Evolutionary conservation across 2,329 filamentous ascomycete genomes (phyloP).

Genomic region (Exutisphaerella laricina): DNA sequence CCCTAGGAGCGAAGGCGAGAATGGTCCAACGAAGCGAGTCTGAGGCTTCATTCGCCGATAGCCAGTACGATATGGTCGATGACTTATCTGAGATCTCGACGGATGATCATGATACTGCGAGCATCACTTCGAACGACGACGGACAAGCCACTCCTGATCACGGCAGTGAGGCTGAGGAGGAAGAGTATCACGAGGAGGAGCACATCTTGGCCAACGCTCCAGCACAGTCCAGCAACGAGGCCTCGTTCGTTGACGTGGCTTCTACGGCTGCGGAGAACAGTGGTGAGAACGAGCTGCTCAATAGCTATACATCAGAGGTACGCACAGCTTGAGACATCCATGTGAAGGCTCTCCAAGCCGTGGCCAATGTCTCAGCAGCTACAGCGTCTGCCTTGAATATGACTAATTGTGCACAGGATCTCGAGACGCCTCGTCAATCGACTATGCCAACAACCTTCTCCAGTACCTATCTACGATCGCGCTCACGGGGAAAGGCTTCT

Average conservation of each 20-base stretch:
- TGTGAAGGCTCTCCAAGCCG: too few relatives aligned
- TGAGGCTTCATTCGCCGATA: slow-evolving; percentile 21
- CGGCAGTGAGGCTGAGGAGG: slow-evolving; percentile 16
- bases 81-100: slow-evolving; percentile 30
- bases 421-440: slow-evolving; percentile 32
- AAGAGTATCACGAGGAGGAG: slow-evolving; percentile 12
- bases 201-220: slow-evolving; percentile 1
- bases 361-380: too few relatives aligned
- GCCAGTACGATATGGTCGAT: slow-evolving; percentile 31
- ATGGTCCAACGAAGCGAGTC: slow-evolving; percentile 23
- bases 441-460: slow-evolving; percentile 12
- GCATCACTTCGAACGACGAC: slow-evolving; percentile 24
- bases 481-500: not conserved
- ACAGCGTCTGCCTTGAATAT: too few relatives aligned
- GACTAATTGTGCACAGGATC: too few relatives aligned
- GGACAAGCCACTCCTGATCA: slow-evolving; percentile 19
- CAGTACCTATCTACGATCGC: slow-evolving; percentile 3
- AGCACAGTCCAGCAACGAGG: slow-evolving; percentile 4
- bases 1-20: slow-evolving; percentile 19
- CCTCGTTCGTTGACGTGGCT: slow-evolving; percentile 10
- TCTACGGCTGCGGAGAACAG: slow-evolving; percentile 11
- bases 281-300: slow-evolving; percentile 23
- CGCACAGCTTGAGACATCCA: too few relatives aligned
- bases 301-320: slow-evolving; percentile 30
- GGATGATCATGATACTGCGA: slow-evolving; percentile 31